Evolutionary conservation across 805 yeast genomes (phyloP).

Genomic region (Candida tibetensis): DNA sequence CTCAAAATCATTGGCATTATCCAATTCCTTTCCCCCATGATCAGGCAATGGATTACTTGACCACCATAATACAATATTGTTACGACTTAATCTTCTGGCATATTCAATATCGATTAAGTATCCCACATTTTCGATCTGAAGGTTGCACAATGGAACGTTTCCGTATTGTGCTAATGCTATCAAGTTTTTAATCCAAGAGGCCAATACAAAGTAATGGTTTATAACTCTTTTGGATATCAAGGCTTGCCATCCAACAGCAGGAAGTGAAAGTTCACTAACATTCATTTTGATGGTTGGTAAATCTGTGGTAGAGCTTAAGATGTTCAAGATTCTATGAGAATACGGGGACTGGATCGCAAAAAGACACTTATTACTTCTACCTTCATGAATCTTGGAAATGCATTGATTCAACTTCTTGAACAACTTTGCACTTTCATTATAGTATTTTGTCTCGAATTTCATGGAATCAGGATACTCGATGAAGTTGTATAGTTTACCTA

Average conservation of each 20-base stretch:
- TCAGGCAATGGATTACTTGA: constrained; percentile 77
- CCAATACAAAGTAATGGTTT: constrained; percentile 69
- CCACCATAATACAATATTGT: constrained; percentile 90
- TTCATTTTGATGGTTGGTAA: constrained; percentile 65
- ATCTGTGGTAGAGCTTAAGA: constrained; percentile 47
- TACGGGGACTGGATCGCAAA: constrained; percentile 75
- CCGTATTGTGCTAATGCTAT: constrained; percentile 66
- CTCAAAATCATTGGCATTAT: constrained; percentile 54
- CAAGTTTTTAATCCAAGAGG: constrained; percentile 69
- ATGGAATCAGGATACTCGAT: constrained; percentile 53
- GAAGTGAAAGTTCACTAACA: constrained; percentile 56
- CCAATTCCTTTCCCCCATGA: constrained; percentile 77
- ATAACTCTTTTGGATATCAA: constrained; percentile 61
- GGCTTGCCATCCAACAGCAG: constrained; percentile 81
- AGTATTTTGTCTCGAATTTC: constrained; percentile 54
- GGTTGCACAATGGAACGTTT: constrained; percentile 82
- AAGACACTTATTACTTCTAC: constrained; percentile 59
- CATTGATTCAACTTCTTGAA: constrained; percentile 56
- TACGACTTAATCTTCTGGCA: constrained; percentile 68
- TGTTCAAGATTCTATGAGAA: constrained; percentile 42
- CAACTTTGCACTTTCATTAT: constrained; percentile 52
- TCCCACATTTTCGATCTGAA: constrained; percentile 72
- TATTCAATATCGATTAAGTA: constrained; percentile 82
- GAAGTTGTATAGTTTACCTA: constrained; percentile 41
- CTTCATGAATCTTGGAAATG: constrained; percentile 55